A percentile compares a stretch with the other conserved stretches of the same genome.
Evolutionary conservation across 2,329 filamentous ascomycete species (phyloP).

Genomic region (Xylaria sp.): DNA sequence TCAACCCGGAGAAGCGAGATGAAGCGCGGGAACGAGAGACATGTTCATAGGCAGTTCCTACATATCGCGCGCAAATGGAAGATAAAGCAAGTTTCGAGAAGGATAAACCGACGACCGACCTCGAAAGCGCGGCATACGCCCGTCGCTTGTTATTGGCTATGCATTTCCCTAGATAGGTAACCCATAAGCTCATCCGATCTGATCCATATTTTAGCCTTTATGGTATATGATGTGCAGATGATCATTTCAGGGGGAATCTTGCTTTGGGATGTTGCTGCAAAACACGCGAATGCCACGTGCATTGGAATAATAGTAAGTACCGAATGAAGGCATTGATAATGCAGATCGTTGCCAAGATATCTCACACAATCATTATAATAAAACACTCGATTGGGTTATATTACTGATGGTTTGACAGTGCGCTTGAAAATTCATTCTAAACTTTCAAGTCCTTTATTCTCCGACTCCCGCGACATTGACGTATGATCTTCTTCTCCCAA

Average conservation of each 20-base stretch:
- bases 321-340: neutral
- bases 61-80: neutral
- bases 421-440: neutral
- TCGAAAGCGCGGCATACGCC: neutral
- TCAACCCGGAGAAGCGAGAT: neutral
- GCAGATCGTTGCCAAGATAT: neutral
- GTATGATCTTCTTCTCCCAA: too few relatives aligned
- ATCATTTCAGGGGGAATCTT: neutral
- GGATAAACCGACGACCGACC: neutral
- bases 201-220: neutral
- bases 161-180: neutral
- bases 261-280: neutral
- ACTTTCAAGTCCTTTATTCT: neutral
- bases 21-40: neutral
- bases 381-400: neutral
- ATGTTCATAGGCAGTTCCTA: neutral
- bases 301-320: neutral
- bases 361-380: neutral
- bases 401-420: neutral
- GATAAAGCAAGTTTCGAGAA: neutral
- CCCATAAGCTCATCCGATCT: neutral
- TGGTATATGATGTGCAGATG: neutral
- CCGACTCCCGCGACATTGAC: neutral
- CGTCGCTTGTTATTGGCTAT: neutral
- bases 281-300: constrained; percentile 5